Evolutionary conservation across 768 basidiomycete species (phyloP), one percentile per base, ranked within the genome.

Genomic region (Tricholoma hemisulphureum): DNA sequence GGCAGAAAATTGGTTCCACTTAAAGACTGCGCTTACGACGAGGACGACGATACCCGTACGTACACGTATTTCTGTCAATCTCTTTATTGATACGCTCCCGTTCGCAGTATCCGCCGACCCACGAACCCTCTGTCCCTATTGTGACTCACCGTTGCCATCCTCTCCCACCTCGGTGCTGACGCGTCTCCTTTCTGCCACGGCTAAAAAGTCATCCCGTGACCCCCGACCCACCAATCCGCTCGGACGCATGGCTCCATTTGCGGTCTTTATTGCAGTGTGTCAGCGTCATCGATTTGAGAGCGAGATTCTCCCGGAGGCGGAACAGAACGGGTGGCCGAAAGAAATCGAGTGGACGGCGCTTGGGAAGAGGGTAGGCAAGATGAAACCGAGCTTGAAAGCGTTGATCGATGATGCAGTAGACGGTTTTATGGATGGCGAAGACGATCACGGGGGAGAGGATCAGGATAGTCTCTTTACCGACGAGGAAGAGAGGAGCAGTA

Each of bases 241-340:
- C 11, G 92, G 91, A 3, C 73, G 80, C 7, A 80, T 75, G 60
- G 82, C 81, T 2, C 77, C 80, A 2, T 74, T 91, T 52, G 72
- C 80, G 0, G 71, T 77, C 9, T 94, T 86, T 63, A 80, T 89
- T 45, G 76, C 78, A 3, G 81, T 89, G 0, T 94, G 92, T 65
- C 87, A 89, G 63, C 80, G 90, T 4, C 92, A 94, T 72, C 80
- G 81, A 6, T 93, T 92, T 60, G 92, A 94, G 71, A 82, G 77
- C 18, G 73, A 86, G 55, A 82, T 87, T 56, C 73, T 94, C 2
- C 92, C 92, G 0, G 80, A 86, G 59, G 92, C 91, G 4, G 76
- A 84, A 51, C 67, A 71, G 31, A 82, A 81, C 54, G 89, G 91
- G 4, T 94, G 92, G 92, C 92, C 91, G 1, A 85, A 83, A 62